phyloP scores from a whole-genome alignment of 2,329 filamentous ascomycete species.

The Stemphylium lycopersici region DNA sequence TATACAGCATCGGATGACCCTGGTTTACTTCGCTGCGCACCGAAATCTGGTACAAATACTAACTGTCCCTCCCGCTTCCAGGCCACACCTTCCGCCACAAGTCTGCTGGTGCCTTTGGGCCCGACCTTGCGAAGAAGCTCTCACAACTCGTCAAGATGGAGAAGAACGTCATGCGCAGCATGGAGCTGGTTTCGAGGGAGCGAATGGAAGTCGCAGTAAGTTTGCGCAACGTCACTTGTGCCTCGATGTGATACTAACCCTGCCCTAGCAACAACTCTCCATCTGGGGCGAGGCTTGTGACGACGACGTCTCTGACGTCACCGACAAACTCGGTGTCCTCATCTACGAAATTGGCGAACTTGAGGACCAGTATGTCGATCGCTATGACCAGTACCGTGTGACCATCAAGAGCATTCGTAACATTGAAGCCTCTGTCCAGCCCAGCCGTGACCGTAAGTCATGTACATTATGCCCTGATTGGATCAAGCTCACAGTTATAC shows the following conservation, averaged over 20 bases:
- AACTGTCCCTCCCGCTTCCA: constrained; percentile 37
- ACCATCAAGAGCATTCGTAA: constrained; percentile 99
- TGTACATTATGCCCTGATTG: background rate
- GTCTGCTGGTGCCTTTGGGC: constrained; percentile 76
- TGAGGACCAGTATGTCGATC: constrained; percentile 97
- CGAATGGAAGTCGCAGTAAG: constrained; percentile 97
- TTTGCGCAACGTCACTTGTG: constrained; percentile 30
- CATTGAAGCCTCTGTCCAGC: constrained; percentile 97
- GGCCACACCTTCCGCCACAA: constrained; percentile 75
- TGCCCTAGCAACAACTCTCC: constrained; percentile 88
- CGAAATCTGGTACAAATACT: constrained; percentile 1
- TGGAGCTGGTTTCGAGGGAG: constrained; percentile 93
- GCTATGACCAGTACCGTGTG: constrained; percentile 98
- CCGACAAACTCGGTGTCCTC: constrained; percentile 96
- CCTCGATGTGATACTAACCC: constrained; percentile 24
- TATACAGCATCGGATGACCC: background rate
- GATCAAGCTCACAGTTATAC: constrained; percentile 5
- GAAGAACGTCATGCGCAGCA: constrained; percentile 99
- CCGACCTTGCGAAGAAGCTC: constrained; percentile 96
- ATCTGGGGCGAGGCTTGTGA: constrained; percentile 96
- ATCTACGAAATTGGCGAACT: constrained; percentile 98
- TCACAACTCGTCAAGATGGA: constrained; percentile 99
- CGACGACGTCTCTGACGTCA: constrained; percentile 97
- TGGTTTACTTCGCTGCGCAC: background rate
- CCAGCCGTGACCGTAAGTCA: constrained; percentile 89